Evolutionary conservation across 2,329 filamentous ascomycete genomes (phyloP), one percentile per base, ranked within the genome.

Genomic region (Dryadomyces quercus-mongolicae): DNA sequence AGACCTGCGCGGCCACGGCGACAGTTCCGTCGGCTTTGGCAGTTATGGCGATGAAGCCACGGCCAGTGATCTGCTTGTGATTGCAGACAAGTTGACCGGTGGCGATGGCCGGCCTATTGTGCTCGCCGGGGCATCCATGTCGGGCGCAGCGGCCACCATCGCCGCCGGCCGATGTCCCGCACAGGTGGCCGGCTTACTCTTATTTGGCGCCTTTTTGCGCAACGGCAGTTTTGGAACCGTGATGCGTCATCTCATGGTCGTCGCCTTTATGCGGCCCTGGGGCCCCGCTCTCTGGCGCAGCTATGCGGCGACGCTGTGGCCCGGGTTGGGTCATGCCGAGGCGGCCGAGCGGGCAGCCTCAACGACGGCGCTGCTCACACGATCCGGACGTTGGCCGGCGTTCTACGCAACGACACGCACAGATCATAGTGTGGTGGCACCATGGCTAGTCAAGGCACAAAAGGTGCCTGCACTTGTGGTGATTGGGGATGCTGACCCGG

Each of bases 1-100:
- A 13, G 60, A 61, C 50, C 55, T 59, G 36, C 59, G 60, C 49
- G 60, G 60, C 49, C 57, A 59, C 49, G 56, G 56, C 53, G 60
- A 59, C 45, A 55, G 57, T 21, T 49, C 50, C 2, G 38, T 51
- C 7, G 47, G 7, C 2, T 60, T 60, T 20, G 9, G 9, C 3
- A 25, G 20, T 38, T 60, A 58, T 51, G 60, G 60, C 44, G 60
- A 61, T 50, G 47, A 40, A 15, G 56, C 52, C 15, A 58, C 56
- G 4, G 57, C 60, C 1, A n/a, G 51, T 5, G 60, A 61, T 36
- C 42, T 58, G 13, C 25, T 59, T 13, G 45, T 38, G 13, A 52
- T 61, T 8, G 52, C 53, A 16, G 58, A 57, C 25, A 4, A 22
- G 3, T 47, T 59, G 10, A 45, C 50, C 38, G 31, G 36, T 0